Percentiles rank a stretch among this genome's conserved stretches.
Conservation (phyloP, 805 yeast genomes). For the Candida ipomoeae region DNA sequence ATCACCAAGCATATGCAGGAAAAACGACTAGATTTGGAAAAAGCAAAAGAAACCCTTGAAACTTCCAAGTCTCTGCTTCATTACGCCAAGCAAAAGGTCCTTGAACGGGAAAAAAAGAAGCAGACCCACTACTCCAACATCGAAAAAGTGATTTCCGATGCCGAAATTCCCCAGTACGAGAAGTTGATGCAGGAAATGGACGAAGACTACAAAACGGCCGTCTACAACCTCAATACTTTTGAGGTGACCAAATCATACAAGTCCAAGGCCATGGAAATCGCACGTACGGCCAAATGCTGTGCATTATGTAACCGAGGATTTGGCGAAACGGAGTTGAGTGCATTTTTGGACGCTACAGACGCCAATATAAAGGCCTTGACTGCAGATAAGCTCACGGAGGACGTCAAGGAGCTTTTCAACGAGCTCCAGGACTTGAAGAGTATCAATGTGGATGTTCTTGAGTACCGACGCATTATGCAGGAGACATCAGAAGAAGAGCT, state of each 20-base stretch:
- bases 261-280: conserved; percentile 60
- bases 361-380: conserved; percentile 27
- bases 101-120: conserved; percentile 4
- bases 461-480: conserved; percentile 21
- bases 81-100: neutral
- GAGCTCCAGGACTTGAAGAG: conserved; percentile 31
- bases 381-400: conserved; percentile 25
- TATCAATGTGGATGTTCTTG: conserved; percentile 26
- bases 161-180: conserved; percentile 50
- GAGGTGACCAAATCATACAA: conserved; percentile 70
- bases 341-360: conserved; percentile 27
- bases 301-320: conserved; percentile 69
- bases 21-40: neutral
- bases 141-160: conserved; percentile 24
- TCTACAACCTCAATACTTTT: conserved; percentile 63
- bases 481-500: neutral
- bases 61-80: neutral
- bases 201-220: conserved; percentile 54
- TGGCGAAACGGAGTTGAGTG: conserved; percentile 33
- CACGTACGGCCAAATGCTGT: conserved; percentile 57
- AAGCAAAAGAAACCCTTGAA: neutral
- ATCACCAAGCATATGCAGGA: neutral
- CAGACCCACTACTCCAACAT: conserved; percentile 15
- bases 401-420: conserved; percentile 27
- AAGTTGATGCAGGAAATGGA: conserved; percentile 52